Base-by-base conservation (phyloP, 805 yeast genomes). In the Ogataea trehalophila region DNA sequence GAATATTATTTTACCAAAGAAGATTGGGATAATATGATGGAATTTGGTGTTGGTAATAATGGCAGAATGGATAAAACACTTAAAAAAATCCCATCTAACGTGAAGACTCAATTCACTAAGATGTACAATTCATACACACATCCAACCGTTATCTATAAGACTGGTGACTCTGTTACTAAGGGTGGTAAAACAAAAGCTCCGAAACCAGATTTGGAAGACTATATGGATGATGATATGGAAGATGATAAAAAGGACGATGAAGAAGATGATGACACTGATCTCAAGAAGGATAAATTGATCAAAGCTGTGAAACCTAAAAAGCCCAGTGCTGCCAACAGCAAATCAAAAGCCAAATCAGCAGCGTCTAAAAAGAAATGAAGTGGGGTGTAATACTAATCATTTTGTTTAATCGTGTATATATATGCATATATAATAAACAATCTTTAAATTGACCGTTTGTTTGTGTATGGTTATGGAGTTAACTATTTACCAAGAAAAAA, bases 1-100 rank as follows among this genome's bases (percentile, higher is more conserved):
- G 73, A 80, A 34, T 94, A 94, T 65, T 94, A 81, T 59, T 65
- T 94, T 36, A 86, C 96, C 7, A 85, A 81, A 58, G 96, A 91
- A 48, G 98, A 94, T 65, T 92, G 95, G 91, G 98, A 92, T 60
- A 76, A 76, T 20, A 70, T 94, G 11, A 74, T 89, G 77, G 97
- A 91, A 52, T 79, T 91, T 51, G 85, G 88, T 16, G 83, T 90
- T 13, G 96, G 96, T 0, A 53, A 59, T 5, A 60, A 57, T 29
- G 70, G 72, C 33, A 59, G 66, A 37, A 68, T 73, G 46, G 79
- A 76, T 6, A 58, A 62, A 0, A 53, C 69, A 11, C 55, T 76
- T 47, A 87, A 87, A 65, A 76, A 78, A 57, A 75, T 92, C 5
- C 81, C 92, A 9, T 77, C 96, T 1, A 74, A 82, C n/a, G 81